Evolutionary conservation across 2,329 filamentous ascomycete genomes (phyloP).

Genomic region (Paramyrothecium sp.): DNA sequence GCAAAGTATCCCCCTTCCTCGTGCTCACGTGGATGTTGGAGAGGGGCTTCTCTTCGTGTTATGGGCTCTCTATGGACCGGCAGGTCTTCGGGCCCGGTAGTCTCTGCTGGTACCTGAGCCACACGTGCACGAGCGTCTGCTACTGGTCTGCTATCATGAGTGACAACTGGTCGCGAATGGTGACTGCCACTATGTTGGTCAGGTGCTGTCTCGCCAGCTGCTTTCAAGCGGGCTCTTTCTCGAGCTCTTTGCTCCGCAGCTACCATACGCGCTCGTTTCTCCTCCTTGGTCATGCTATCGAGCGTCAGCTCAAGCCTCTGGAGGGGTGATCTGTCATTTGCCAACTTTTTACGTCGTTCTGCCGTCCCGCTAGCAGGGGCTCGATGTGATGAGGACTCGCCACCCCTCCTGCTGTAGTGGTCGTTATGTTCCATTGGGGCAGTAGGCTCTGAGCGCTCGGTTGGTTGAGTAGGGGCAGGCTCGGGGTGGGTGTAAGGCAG

Average conservation of each 20-base stretch:
- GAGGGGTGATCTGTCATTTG: conserved; percentile 82
- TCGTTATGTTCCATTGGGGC: conserved; percentile 22
- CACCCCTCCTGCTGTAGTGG: conserved; percentile 17
- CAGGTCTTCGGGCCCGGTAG: not conserved
- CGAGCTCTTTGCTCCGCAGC: conserved; percentile 75
- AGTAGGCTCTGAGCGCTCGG: conserved; percentile 5
- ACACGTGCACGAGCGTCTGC: not conserved
- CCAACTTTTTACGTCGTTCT: conserved; percentile 59
- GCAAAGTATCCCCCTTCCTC: conserved; percentile 16
- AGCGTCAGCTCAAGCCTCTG: conserved; percentile 91
- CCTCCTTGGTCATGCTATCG: conserved; percentile 91
- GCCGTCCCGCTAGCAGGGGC: conserved; percentile 35
- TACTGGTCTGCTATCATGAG: not conserved
- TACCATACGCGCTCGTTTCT: conserved; percentile 81
- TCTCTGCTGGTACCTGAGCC: not conserved
- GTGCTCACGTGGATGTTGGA: conserved; percentile 12
- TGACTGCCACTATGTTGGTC: not conserved
- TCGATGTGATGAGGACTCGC: conserved; percentile 17
- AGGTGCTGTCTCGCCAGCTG: conserved; percentile 8
- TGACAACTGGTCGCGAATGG: not conserved
- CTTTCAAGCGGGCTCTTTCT: conserved; percentile 52
- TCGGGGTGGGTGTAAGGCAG: conserved; percentile 19
- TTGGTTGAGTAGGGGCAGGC: conserved; percentile 8
- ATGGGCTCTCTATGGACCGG: conserved; percentile 13
- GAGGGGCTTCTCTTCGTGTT: conserved; percentile 13